Percentiles rank a stretch among this genome's conserved stretches.
phyloP scores from a whole-genome alignment of 257 asterid species.

The Penstemon newberryi region DNA sequence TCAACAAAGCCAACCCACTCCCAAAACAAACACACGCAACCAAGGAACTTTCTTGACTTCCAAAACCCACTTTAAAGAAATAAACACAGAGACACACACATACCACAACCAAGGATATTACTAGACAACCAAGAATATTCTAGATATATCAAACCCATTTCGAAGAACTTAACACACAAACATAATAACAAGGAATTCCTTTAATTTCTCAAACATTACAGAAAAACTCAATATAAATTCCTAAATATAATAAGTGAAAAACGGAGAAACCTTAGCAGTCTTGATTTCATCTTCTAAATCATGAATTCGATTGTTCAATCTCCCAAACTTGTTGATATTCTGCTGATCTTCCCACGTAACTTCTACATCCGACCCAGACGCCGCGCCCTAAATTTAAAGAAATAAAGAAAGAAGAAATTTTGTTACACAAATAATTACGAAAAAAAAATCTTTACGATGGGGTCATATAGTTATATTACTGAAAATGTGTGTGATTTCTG shows the following conservation, averaged over 20 bases:
- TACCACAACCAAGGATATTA: no score
- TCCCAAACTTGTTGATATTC: constrained; percentile 86
- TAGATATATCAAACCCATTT: no score
- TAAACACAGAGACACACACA: no score
- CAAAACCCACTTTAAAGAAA: background rate
- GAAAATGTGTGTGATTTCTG: constrained; percentile 4
- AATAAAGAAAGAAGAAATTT: background rate
- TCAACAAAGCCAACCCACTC: no score
- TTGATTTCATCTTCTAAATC: constrained; percentile 92
- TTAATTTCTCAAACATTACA: background rate
- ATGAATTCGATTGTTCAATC: constrained; percentile 85
- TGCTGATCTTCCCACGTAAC: constrained; percentile 99
- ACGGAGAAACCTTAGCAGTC: constrained; percentile 62
- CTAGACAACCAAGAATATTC: no score
- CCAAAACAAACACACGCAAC: background rate
- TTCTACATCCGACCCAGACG: constrained; percentile 69
- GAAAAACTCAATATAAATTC: background rate
- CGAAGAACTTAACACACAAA: no score
- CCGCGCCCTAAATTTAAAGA: constrained; percentile 51
- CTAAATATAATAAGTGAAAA: background rate
- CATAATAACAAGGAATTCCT: no score
- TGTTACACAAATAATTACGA: background rate
- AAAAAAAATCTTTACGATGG: background rate
- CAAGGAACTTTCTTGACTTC: background rate
- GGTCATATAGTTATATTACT: background rate